Percentiles rank a stretch among this genome's conserved stretches.
Conservation (phyloP, 495 filamentous ascomycete genomes). For the Corynascus novoguineensis region DNA sequence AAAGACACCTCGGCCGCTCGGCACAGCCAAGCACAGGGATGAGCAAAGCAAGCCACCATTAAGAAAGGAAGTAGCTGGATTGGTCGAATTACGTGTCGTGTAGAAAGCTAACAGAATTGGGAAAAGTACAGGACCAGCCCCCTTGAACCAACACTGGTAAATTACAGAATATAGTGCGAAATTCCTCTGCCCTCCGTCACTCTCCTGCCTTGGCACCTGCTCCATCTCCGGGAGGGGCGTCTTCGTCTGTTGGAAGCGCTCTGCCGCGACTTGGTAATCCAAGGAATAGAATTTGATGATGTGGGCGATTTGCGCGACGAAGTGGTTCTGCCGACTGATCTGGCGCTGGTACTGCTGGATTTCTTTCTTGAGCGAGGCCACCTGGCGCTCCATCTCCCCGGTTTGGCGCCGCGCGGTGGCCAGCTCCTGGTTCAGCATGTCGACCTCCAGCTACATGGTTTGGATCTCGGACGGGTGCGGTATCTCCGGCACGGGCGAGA, state of each 20-base stretch:
- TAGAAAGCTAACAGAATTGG: background rate
- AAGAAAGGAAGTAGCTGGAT: background rate
- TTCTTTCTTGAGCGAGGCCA: background rate
- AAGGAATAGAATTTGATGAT: background rate
- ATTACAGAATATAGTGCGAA: background rate
- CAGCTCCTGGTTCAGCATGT: slow-evolving; percentile 4
- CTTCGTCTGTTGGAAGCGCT: background rate
- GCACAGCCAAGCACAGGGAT: background rate
- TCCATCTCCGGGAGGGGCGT: background rate
- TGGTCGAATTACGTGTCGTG: background rate
- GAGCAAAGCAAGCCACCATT: background rate
- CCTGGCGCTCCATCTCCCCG: slow-evolving; percentile 1
- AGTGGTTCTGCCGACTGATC: slow-evolving; percentile 2
- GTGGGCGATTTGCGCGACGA: slow-evolving; percentile 1
- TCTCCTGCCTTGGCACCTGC: slow-evolving; percentile 2
- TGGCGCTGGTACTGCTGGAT: slow-evolving; percentile 4
- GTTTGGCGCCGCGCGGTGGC: background rate
- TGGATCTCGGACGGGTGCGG: slow-evolving; percentile 4
- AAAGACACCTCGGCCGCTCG: too few relatives aligned
- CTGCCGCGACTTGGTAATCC: background rate
- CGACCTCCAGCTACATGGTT: slow-evolving; percentile 3
- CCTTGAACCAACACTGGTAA: background rate
- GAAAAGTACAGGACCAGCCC: background rate
- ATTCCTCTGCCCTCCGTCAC: background rate
- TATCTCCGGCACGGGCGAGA: slow-evolving; percentile 4